phyloP scores from a whole-genome alignment of 176 grass and related monocot species.

The Rhynchospora breviuscula region DNA sequence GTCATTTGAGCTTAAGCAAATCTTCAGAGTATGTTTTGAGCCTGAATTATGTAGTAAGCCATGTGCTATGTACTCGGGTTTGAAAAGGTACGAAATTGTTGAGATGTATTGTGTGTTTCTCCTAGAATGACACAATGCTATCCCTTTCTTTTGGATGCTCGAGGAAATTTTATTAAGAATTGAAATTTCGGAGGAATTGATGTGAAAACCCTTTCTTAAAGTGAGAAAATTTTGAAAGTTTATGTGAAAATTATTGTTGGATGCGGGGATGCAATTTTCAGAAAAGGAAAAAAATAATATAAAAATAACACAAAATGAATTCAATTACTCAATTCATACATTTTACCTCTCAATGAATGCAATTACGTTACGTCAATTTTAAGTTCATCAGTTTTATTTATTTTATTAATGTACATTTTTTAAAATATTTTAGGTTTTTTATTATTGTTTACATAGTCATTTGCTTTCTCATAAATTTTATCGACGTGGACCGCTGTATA shows the following conservation, averaged over 20 bases:
- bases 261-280: background rate
- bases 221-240: background rate
- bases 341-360: background rate
- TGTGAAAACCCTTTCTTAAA: background rate
- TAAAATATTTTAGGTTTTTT: background rate
- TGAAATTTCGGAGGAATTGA: background rate
- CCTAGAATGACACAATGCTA: background rate
- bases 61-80: background rate
- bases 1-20: background rate
- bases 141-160: background rate
- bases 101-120: background rate
- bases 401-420: background rate
- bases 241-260: background rate
- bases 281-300: background rate
- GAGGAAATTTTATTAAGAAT: background rate
- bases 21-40: slow-evolving; percentile 1
- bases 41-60: slow-evolving; percentile 3
- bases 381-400: background rate
- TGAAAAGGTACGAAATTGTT: background rate
- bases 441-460: background rate
- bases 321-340: background rate
- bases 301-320: background rate
- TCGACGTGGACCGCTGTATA: background rate
- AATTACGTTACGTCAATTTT: no score
- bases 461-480: background rate